Evolutionary conservation across 495 filamentous ascomycete genomes (phyloP).

Genomic region (Ramalina peruviana): DNA sequence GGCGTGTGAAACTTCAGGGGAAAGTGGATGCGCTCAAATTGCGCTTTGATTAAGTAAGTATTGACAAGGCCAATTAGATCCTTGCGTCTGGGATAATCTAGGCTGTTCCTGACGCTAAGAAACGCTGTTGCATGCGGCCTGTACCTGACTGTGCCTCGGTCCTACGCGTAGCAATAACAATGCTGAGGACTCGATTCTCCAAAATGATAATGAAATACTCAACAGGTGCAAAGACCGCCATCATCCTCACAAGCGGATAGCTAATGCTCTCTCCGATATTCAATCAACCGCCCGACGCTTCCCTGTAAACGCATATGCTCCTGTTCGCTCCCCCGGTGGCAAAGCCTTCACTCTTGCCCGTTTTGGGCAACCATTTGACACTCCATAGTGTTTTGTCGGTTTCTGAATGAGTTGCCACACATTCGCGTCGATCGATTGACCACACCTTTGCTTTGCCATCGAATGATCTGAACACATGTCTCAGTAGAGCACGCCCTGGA

Average conservation of each 20-base stretch:
- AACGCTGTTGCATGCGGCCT: no score
- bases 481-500: neutral
- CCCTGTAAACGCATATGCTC: constrained; percentile 78
- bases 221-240: no score
- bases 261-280: no score
- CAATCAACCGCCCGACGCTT: constrained; percentile 60
- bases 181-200: no score
- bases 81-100: no score
- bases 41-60: no score
- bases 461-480: neutral
- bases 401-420: constrained; percentile 88
- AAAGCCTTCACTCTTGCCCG: constrained; percentile 66
- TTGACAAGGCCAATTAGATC: no score
- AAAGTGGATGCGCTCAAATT: neutral
- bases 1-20: constrained; percentile 10
- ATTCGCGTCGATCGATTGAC: constrained; percentile 66
- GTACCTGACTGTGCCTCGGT: no score
- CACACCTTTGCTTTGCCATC: constrained; percentile 94
- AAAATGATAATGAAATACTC: no score
- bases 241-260: no score
- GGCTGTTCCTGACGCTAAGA: no score
- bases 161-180: no score
- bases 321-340: constrained; percentile 68
- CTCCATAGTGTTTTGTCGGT: constrained; percentile 76
- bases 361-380: constrained; percentile 79